Conservation (phyloP, 2,329 filamentous ascomycete genomes). For the Hypoxylon sp. region DNA sequence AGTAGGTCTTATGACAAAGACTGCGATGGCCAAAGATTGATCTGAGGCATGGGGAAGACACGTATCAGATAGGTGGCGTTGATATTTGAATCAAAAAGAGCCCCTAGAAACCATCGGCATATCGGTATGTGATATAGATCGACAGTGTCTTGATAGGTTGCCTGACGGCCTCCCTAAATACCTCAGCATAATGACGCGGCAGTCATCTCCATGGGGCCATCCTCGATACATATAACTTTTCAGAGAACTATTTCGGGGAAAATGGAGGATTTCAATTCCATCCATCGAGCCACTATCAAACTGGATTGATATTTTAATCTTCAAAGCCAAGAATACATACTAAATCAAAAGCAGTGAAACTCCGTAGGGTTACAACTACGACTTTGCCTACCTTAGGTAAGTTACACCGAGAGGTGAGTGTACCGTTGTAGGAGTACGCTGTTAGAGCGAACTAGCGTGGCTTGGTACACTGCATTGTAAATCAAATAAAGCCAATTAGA, state of each 20-base stretch:
- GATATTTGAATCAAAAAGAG: slow-evolving; percentile 29
- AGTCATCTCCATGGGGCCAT: slow-evolving; percentile 14
- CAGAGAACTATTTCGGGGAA: slow-evolving; percentile 22
- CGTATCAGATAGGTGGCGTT: slow-evolving; percentile 10
- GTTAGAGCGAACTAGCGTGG: background rate
- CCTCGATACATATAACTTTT: slow-evolving; percentile 18
- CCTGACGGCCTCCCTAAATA: slow-evolving; percentile 13
- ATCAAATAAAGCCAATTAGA: background rate
- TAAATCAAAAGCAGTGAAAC: background rate
- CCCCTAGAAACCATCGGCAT: slow-evolving; percentile 1
- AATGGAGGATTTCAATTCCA: slow-evolving; percentile 13
- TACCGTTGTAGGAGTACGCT: slow-evolving; percentile 3
- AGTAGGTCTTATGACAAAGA: background rate
- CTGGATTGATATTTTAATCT: background rate
- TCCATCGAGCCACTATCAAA: background rate
- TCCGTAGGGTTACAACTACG: slow-evolving; percentile 3
- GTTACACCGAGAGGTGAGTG: slow-evolving; percentile 15
- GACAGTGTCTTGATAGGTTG: background rate
- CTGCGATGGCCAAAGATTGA: background rate
- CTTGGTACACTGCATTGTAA: slow-evolving; percentile 5
- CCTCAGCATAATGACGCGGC: slow-evolving; percentile 31
- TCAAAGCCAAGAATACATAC: background rate
- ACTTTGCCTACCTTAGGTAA: background rate
- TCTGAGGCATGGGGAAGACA: slow-evolving; percentile 4
- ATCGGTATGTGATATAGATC: slow-evolving; percentile 3